phyloP scores from a whole-genome alignment of 106 monocot genomes.

The Allium sativum region DNA sequence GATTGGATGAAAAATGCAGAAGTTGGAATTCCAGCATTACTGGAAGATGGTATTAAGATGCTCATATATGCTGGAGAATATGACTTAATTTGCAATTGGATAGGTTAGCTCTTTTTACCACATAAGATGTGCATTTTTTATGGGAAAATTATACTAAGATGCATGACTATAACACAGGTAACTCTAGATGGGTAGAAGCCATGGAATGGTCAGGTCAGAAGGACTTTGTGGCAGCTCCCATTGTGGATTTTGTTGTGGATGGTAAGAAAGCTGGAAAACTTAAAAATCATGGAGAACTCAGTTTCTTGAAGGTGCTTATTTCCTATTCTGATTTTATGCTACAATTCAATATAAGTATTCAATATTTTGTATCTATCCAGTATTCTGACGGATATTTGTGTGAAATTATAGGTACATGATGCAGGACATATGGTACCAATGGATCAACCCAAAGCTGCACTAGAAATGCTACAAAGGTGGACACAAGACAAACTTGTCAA shows the following conservation, averaged over 20 bases:
- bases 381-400: too few relatives aligned
- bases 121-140: too few relatives aligned
- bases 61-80: constrained; percentile 89
- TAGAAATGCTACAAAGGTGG: constrained; percentile 79
- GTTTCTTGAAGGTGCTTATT: constrained; percentile 65
- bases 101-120: too few relatives aligned
- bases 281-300: constrained; percentile 68
- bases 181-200: constrained; percentile 40
- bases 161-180: too few relatives aligned
- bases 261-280: constrained; percentile 53
- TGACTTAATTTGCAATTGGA: constrained; percentile 96
- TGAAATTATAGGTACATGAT: constrained; percentile 15
- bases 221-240: constrained; percentile 35
- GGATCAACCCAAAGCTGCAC: constrained; percentile 85
- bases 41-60: constrained; percentile 73
- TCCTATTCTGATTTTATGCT: too few relatives aligned
- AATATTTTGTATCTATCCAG: too few relatives aligned
- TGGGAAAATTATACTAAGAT: too few relatives aligned
- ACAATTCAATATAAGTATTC: too few relatives aligned
- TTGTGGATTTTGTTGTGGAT: constrained; percentile 47
- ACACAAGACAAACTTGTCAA: constrained; percentile 42
- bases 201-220: constrained; percentile 91
- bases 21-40: constrained; percentile 50
- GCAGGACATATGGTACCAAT: constrained; percentile 97
- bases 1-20: constrained; percentile 97